Evolutionary conservation across 768 basidiomycete genomes (phyloP).

Genomic region (Amyloporia xantha): DNA sequence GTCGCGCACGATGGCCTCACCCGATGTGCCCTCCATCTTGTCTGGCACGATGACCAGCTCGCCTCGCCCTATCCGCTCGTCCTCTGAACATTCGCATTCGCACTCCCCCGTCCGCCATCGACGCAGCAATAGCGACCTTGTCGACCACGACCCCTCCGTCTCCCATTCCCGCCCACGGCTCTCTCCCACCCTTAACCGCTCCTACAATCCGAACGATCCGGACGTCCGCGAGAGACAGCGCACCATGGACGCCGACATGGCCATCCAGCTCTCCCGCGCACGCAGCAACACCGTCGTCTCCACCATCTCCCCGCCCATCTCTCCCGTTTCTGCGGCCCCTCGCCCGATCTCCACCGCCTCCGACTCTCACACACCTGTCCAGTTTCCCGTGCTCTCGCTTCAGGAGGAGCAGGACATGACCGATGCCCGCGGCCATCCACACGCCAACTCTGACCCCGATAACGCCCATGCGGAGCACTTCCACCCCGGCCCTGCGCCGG

Average conservation of each 20-base stretch:
- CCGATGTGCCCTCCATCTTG: constrained; percentile 20
- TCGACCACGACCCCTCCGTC: constrained; percentile 20
- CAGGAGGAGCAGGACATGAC: constrained; percentile 44
- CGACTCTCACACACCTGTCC: constrained; percentile 13
- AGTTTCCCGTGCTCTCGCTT: constrained; percentile 38
- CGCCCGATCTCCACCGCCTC: constrained; percentile 19
- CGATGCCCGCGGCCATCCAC: constrained; percentile 26
- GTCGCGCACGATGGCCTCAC: constrained; percentile 23
- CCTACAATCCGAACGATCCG: constrained; percentile 65
- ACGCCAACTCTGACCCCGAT: constrained; percentile 6
- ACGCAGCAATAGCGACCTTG: constrained; percentile 17
- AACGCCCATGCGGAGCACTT: constrained; percentile 8
- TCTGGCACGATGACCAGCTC: constrained; percentile 19
- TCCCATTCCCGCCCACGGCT: constrained; percentile 37
- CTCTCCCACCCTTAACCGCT: constrained; percentile 57
- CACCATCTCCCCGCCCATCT: constrained; percentile 26
- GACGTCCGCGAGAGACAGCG: constrained; percentile 81
- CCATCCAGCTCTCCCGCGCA: constrained; percentile 68
- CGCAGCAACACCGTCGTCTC: constrained; percentile 51
- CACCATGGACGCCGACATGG: constrained; percentile 93
- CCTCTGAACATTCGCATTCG: constrained; percentile 14
- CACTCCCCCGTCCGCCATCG: constrained; percentile 23
- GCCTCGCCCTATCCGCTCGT: constrained; percentile 17
- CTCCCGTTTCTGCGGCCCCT: constrained; percentile 27
- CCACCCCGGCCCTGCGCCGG: constrained; percentile 28